Evolutionary conservation across 768 basidiomycete species (phyloP).

Genomic region (Lentinus tigrinus): DNA sequence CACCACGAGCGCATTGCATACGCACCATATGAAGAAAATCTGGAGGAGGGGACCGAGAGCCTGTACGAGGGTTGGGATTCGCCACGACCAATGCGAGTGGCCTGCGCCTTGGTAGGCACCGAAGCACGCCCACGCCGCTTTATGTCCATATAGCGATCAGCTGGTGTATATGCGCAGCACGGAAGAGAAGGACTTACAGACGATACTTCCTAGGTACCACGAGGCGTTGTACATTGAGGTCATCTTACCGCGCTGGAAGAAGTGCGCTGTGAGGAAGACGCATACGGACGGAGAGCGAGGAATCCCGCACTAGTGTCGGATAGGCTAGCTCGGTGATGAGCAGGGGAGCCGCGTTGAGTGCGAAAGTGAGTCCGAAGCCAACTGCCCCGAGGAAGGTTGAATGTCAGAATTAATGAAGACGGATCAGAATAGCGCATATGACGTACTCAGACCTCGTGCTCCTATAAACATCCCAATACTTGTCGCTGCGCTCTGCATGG

Average conservation of each 20-base stretch:
- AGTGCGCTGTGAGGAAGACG: not conserved
- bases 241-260: conserved; percentile 45
- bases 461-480: conserved; percentile 53
- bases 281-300: conserved; percentile 6
- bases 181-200: conserved; percentile 41
- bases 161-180: not conserved
- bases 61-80: conserved; percentile 64
- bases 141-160: not conserved
- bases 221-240: conserved; percentile 68
- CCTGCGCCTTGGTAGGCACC: conserved; percentile 35
- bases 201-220: conserved; percentile 75
- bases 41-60: conserved; percentile 58
- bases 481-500: conserved; percentile 48
- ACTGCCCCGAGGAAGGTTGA: conserved; percentile 37
- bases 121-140: conserved; percentile 48
- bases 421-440: not conserved
- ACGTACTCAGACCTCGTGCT: conserved; percentile 53
- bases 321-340: conserved; percentile 67
- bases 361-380: conserved; percentile 62
- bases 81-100: conserved; percentile 54
- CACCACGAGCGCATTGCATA: not conserved
- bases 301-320: conserved; percentile 55
- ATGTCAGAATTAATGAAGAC: no score
- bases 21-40: conserved; percentile 51
- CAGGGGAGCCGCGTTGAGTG: conserved; percentile 60